Evolutionary conservation across 495 filamentous ascomycete species (phyloP).

Genomic region (Viridothelium virens): DNA sequence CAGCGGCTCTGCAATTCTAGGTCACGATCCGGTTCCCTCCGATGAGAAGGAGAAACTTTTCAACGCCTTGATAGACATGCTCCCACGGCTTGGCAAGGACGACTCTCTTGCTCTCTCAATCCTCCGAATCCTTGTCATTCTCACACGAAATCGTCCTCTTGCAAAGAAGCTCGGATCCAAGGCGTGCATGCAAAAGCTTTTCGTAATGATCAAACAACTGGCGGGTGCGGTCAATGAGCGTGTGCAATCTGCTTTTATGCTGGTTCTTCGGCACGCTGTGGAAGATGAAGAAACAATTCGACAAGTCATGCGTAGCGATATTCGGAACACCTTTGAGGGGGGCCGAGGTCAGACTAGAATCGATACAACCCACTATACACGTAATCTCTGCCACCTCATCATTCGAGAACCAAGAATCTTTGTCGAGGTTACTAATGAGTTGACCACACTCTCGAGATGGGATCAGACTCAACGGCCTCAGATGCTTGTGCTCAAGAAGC

Average conservation of each 20-base stretch:
- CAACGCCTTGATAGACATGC: slow-evolving; percentile 64
- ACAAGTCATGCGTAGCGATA: slow-evolving; percentile 88
- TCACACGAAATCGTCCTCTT: slow-evolving; percentile 69
- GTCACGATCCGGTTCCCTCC: slow-evolving; percentile 57
- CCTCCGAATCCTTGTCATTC: slow-evolving; percentile 76
- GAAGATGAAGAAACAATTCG: slow-evolving; percentile 88
- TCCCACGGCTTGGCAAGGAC: slow-evolving; percentile 82
- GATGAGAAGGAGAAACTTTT: slow-evolving; percentile 61
- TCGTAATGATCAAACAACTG: slow-evolving; percentile 89
- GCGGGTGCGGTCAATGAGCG: slow-evolving; percentile 65
- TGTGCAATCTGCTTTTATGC: slow-evolving; percentile 72
- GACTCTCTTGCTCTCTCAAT: slow-evolving; percentile 76
- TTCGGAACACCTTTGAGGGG: slow-evolving; percentile 61
- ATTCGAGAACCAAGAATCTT: slow-evolving; percentile 81
- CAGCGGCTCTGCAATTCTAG: slow-evolving; percentile 32
- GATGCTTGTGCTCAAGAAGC: slow-evolving; percentile 51
- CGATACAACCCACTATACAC: slow-evolving; percentile 65
- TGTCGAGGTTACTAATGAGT: slow-evolving; percentile 82
- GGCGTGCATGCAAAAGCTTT: slow-evolving; percentile 78
- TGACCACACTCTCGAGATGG: slow-evolving; percentile 59
- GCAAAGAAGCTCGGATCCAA: slow-evolving; percentile 75
- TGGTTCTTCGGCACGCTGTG: slow-evolving; percentile 83
- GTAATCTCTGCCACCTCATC: slow-evolving; percentile 71
- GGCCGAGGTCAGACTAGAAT: slow-evolving; percentile 51
- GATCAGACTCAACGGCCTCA: slow-evolving; percentile 52